Base-by-base conservation (phyloP, 2,329 filamentous ascomycete genomes). In the Pseudonectria buxi region DNA sequence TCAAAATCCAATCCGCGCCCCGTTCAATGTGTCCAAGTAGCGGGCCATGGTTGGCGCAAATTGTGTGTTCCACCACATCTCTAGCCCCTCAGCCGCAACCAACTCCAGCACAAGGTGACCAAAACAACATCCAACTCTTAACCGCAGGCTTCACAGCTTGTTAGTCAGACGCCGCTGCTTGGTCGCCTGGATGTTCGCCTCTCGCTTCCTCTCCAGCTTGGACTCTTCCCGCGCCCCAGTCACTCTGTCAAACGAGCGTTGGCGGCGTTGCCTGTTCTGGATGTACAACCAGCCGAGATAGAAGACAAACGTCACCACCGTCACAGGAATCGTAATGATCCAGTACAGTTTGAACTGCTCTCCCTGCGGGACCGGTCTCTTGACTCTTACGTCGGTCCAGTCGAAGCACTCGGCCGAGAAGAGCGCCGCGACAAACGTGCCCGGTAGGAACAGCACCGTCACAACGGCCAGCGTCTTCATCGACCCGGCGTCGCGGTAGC, bases 391-490 rank as follows among this genome's bases (percentile, higher is more conserved):
- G 30, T 40, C 30, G 28, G 49, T 47, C 60, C 59, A 64, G 15
- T 58, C 47, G 35, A 64, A 62, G 33, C 54, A 47, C 6, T 50
- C 26, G 7, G 59, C 60, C 4, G 60, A 63, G 41, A 67, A 65
- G n/a, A 66, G 51, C 2, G 63, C 61, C 1, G 63, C 62, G 12
- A 66, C 53, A 34, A 67, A 67, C 36, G 57, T 66, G 1, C 63
- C 63, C 0, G 63, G 63, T 3, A 67, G 51, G 43, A 66, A 65
- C 25, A 66, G 55, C 62, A 66, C 65, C 39, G 63, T 62, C 14
- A 67, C 60, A 14, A 66, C 50, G 13, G 63, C 63, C 14, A 66
- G 42, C 7, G 61, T 65, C 51, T 64, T 66, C 63, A 66, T 66
- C 3, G 62, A 63, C 1, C 61, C 57, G n/a, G 62, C 61, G 35